Percentiles rank a stretch among this genome's conserved stretches.
These are phyloP conservation scores for Teratosphaeria zuluensis DNA, from an alignment of 2,329 filamentous ascomycete genomes.

Conservation along the genomic window DNA sequence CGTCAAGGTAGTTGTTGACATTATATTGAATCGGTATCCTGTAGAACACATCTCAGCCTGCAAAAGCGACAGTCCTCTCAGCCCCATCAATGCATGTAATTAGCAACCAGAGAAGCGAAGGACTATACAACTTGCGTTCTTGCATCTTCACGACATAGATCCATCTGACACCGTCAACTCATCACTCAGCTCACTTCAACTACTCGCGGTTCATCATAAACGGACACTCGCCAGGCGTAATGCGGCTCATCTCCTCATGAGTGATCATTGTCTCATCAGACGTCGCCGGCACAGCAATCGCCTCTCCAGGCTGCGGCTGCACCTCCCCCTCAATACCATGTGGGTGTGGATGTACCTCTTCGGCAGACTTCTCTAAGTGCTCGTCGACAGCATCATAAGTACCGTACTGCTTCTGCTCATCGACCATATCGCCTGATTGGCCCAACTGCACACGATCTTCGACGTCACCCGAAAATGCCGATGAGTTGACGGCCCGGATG, in stretches of 20 bases:
- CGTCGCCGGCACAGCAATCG: conserved; percentile 23
- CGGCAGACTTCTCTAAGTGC: conserved; percentile 19
- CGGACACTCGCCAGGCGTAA: conserved; percentile 23
- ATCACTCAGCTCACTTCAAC: neutral
- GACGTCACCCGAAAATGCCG: conserved; percentile 12
- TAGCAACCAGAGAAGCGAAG: neutral
- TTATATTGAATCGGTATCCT: neutral
- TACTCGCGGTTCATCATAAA: conserved; percentile 31
- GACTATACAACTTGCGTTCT: neutral
- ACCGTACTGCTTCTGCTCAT: conserved; percentile 14
- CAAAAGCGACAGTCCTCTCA: neutral
- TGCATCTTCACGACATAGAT: neutral
- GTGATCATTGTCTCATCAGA: conserved; percentile 26
- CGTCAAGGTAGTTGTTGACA: neutral
- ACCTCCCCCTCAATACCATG: conserved; percentile 25
- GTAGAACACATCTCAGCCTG: neutral
- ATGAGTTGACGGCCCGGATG: conserved; percentile 13
- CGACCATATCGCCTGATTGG: conserved; percentile 7
- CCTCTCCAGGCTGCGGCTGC: conserved; percentile 25
- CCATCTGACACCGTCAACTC: no score
- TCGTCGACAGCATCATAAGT: conserved; percentile 21
- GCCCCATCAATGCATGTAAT: neutral
- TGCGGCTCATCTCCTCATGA: conserved; percentile 29
- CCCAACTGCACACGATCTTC: neutral
- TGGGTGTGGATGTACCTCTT: conserved; percentile 26